Conservation (phyloP, 1,139 yeast species). For the Geotrichum cucujoidarum region DNA sequence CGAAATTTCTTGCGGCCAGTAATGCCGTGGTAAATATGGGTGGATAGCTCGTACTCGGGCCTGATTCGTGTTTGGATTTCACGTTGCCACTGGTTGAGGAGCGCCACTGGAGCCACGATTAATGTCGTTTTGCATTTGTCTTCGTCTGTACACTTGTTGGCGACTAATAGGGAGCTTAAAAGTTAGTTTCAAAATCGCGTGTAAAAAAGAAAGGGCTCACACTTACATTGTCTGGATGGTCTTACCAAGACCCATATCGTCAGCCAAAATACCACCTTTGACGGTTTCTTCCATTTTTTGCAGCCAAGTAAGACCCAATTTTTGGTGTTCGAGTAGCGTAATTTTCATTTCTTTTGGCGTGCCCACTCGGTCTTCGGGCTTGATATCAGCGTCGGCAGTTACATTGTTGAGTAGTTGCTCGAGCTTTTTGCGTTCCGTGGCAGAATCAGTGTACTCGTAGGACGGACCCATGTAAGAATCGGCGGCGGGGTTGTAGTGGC, state of each 20-base stretch:
- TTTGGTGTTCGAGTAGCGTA: slow-evolving; percentile 73
- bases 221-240: slow-evolving; percentile 68
- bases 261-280: slow-evolving; percentile 82
- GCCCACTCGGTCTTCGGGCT: slow-evolving; percentile 47
- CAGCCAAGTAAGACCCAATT: slow-evolving; percentile 82
- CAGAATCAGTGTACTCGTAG: not conserved
- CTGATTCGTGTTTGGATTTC: slow-evolving; percentile 64
- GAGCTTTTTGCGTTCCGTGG: slow-evolving; percentile 38
- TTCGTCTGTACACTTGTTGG: slow-evolving; percentile 43
- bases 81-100: slow-evolving; percentile 76
- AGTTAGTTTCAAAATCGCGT: not conserved
- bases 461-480: not conserved
- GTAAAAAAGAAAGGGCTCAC: slow-evolving; percentile 29
- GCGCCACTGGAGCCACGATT: slow-evolving; percentile 79
- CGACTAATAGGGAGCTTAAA: slow-evolving; percentile 49
- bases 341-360: slow-evolving; percentile 71
- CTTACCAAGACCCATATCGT: slow-evolving; percentile 94
- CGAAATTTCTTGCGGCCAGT: slow-evolving; percentile 42
- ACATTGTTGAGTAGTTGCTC: slow-evolving; percentile 59
- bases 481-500: not conserved
- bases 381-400: slow-evolving; percentile 46
- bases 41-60: slow-evolving; percentile 44
- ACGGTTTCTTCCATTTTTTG: slow-evolving; percentile 52
- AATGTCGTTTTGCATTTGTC: slow-evolving; percentile 51
- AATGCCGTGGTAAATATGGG: slow-evolving; percentile 64